Base-by-base conservation (phyloP, 1,284 basidiomycete genomes). In the Ceratorhiza oryzae-sativae region DNA sequence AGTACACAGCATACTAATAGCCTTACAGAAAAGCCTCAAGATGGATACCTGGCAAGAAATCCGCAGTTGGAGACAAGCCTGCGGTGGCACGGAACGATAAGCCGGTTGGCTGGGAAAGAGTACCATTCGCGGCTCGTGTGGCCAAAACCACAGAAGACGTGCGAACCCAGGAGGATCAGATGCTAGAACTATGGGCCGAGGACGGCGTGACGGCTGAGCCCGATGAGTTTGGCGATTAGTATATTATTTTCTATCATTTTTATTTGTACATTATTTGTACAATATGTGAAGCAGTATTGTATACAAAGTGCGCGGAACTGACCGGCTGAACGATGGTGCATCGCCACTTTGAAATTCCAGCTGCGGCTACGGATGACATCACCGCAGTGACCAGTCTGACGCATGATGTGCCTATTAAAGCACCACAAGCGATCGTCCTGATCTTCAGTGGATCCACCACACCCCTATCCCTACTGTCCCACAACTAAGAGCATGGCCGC, bases 21-120 rank as follows among this genome's bases (percentile, higher is more conserved):
- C 30, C 42, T 46, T 42, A 2, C 74, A 96, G 94, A 63, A 97
- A 96, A 91, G 93, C 93, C 77, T 84, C 86, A 46, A 95, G 94
- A 80, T 95, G 92, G 77, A 84, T 89, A 1, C 80, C 89, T 2
- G 91, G 91, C 25, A 97, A 96, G 85, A 97, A 96, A 81, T 92
- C 88, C 67, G 86, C 90, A 0, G 78, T 90, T 2, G 94, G 94
- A 0, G 95, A 97, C 79, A 91, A 88, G 77, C 85, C 91, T n/a
- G 90, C 88, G 1, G 79, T 83, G 3, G 87, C 86, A 75, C 86
- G 87, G 20, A 84, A 89, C 34, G 87, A 89, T 12, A 81, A 83
- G 41, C 83, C 87, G 0, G 84, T 93, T 55, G 83, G 85, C 18
- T 94, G 92, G 90, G 85, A 88, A 15, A 85, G 90, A 27, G 78